Evolutionary conservation across 306 rosid genomes (phyloP).

Genomic region (Phaseolus lunatus): DNA sequence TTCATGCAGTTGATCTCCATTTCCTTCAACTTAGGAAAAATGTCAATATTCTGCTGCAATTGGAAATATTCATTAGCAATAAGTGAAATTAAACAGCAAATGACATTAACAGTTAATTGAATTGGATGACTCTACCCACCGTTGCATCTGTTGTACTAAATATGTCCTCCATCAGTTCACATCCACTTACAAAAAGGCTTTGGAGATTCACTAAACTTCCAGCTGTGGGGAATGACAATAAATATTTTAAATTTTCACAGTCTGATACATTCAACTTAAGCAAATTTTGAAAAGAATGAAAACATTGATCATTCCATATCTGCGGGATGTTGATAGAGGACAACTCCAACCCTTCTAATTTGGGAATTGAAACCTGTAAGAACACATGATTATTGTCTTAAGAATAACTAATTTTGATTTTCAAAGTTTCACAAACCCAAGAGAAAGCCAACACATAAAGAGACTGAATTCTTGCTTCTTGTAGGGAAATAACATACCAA

Average conservation of each 20-base stretch:
- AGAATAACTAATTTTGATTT: neutral
- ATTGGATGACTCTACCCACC: neutral
- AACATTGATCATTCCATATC: conserved; percentile 25
- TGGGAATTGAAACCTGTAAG: conserved; percentile 38
- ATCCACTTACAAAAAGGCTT: conserved; percentile 1
- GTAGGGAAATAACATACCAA: neutral
- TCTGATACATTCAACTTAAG: neutral
- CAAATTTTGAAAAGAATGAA: conserved; percentile 25
- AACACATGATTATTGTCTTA: neutral
- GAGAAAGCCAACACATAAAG: neutral
- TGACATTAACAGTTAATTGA: neutral
- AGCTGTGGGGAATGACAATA: conserved; percentile 32
- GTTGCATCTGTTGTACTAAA: neutral
- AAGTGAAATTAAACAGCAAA: neutral
- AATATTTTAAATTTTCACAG: conserved; percentile 15
- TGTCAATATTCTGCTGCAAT: neutral
- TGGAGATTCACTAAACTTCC: conserved; percentile 26
- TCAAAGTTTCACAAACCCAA: neutral
- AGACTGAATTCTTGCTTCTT: neutral
- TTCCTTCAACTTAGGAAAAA: conserved; percentile 37
- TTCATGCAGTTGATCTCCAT: neutral
- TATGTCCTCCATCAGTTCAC: conserved; percentile 29
- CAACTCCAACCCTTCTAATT: conserved; percentile 40
- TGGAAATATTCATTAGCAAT: neutral
- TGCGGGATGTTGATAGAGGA: conserved; percentile 7